These are phyloP conservation scores for Tetrahymena elliotti DNA, from an alignment of 73 alveolate genomes.

Conservation along the genomic window DNA sequence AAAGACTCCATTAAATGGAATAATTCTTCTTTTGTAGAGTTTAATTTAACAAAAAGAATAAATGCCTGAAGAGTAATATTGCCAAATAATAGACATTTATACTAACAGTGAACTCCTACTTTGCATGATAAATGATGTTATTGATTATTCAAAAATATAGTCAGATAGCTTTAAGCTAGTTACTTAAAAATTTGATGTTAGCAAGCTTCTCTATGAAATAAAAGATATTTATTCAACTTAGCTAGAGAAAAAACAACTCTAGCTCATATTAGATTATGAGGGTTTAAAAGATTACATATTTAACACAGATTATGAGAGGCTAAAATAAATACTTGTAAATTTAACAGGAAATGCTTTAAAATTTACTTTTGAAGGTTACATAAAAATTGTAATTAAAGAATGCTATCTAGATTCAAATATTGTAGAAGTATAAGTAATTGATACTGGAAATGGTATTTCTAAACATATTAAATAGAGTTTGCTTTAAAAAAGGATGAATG, in stretches of 20 bases:
- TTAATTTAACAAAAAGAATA: background rate
- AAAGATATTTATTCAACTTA: background rate
- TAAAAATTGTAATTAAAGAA: background rate
- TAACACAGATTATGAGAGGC: background rate
- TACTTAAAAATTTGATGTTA: background rate
- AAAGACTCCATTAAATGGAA: background rate
- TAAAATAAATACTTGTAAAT: background rate
- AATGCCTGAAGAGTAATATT: background rate
- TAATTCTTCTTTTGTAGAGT: background rate
- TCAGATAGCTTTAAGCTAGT: background rate
- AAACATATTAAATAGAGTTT: background rate
- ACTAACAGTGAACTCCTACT: background rate
- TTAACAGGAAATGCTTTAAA: background rate
- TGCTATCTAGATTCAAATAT: background rate
- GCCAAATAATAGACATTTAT: background rate
- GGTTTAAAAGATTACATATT: background rate
- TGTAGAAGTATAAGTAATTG: background rate
- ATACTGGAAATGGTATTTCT: background rate
- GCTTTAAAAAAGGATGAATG: background rate
- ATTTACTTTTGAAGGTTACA: background rate
- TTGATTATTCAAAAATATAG: background rate
- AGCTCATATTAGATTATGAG: background rate
- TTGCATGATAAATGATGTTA: background rate
- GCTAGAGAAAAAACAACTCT: background rate
- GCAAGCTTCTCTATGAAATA: background rate